Conservation (phyloP, 768 basidiomycete species). For the Mrakia blollopis region DNA sequence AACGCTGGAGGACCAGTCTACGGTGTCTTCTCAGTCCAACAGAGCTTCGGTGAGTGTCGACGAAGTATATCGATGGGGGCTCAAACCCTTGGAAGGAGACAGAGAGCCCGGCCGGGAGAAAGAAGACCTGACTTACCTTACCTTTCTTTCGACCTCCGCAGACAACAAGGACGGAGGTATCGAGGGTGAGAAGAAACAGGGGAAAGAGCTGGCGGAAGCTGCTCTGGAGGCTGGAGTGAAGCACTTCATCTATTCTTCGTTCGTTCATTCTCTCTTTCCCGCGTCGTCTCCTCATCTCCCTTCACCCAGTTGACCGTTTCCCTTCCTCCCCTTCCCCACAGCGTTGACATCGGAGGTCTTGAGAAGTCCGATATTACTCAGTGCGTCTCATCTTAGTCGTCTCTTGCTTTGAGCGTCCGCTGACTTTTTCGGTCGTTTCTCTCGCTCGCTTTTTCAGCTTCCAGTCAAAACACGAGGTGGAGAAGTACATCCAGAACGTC, state of each 20-base stretch:
- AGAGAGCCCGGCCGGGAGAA: background rate
- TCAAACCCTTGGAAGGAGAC: background rate
- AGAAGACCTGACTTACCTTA: background rate
- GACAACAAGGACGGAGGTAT: background rate
- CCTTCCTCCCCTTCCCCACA: background rate
- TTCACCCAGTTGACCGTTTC: background rate
- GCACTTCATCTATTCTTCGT: slow-evolving; percentile 2
- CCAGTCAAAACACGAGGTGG: background rate
- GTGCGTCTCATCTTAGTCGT: background rate
- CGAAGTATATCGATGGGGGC: too few relatives aligned
- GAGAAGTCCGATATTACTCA: background rate
- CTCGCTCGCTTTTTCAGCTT: background rate
- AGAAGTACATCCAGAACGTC: background rate
- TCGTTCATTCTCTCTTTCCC: background rate
- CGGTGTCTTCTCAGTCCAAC: background rate
- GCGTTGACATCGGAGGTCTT: background rate
- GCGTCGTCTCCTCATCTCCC: background rate
- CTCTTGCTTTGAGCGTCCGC: background rate
- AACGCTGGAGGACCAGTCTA: background rate
- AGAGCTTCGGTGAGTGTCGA: background rate
- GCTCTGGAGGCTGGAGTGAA: background rate
- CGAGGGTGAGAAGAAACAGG: background rate
- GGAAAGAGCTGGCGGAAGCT: background rate
- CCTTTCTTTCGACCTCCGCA: background rate
- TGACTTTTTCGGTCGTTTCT: background rate